Evolutionary conservation across 179 eudicot species (phyloP).

Genomic region (Nepenthes alata): DNA sequence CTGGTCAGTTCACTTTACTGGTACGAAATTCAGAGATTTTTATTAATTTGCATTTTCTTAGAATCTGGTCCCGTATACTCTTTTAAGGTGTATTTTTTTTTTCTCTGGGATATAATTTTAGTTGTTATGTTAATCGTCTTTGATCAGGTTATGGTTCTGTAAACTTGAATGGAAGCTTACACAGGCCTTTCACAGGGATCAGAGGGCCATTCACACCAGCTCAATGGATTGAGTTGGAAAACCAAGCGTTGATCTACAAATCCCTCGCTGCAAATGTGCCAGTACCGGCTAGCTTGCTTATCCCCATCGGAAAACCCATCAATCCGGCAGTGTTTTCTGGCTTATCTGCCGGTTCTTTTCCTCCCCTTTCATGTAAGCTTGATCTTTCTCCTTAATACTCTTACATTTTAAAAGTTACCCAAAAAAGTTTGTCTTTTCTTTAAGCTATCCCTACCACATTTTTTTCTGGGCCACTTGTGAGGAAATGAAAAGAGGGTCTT

Average conservation of each 20-base stretch:
- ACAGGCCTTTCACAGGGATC: constrained; percentile 35
- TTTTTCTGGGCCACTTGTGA: neutral
- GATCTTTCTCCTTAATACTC: neutral
- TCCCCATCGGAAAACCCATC: constrained; percentile 76
- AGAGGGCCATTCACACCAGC: constrained; percentile 82
- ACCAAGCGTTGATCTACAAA: constrained; percentile 86
- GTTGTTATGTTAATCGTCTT: neutral
- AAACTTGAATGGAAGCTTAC: constrained; percentile 29
- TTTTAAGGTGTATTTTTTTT: neutral
- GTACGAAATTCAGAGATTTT: neutral
- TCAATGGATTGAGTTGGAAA: constrained; percentile 86
- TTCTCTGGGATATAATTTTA: neutral
- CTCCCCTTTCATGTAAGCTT: constrained; percentile 57
- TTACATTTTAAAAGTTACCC: neutral
- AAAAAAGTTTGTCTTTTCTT: neutral
- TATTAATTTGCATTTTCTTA: neutral
- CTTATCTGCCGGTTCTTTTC: constrained; percentile 48
- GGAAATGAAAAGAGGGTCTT: too few relatives aligned
- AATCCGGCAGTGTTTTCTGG: constrained; percentile 46
- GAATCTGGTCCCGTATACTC: neutral
- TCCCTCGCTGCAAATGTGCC: constrained; percentile 67
- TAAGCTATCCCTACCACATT: neutral
- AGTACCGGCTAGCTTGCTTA: constrained; percentile 65
- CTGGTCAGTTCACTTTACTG: neutral
- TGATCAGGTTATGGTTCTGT: constrained; percentile 38